Evolutionary conservation across 768 basidiomycete species (phyloP).

Genomic region (Suillus cothurnatus): DNA sequence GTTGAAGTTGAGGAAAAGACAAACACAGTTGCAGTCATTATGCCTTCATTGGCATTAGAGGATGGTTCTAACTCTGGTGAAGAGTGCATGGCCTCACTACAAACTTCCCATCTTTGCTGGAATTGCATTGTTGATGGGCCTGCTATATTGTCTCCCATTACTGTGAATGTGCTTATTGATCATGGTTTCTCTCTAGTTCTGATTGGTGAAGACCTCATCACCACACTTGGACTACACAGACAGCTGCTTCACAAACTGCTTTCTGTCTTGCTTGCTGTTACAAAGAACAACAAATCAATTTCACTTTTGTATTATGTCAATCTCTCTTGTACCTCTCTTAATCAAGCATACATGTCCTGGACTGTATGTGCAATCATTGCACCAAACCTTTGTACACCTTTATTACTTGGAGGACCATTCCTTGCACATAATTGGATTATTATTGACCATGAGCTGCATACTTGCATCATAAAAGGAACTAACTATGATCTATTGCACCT

Average conservation of each 20-base stretch:
- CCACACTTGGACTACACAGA: neutral
- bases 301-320: neutral
- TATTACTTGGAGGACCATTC: neutral
- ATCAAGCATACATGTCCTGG: neutral
- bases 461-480: neutral
- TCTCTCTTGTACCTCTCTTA: neutral
- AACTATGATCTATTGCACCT: slow-evolving; percentile 19
- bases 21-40: neutral
- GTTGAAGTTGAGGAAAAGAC: too few species aligned
- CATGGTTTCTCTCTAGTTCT: neutral
- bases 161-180: neutral
- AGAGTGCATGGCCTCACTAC: neutral
- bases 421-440: neutral
- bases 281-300: rapidly evolving
- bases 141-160: rapidly evolving
- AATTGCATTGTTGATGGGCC: neutral
- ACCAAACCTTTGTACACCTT: neutral
- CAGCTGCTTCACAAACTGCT: rapidly evolving
- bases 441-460: neutral
- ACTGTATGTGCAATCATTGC: neutral
- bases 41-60: neutral
- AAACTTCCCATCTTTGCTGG: neutral
- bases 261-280: neutral
- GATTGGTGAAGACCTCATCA: neutral
- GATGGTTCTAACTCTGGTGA: neutral